Conservation (phyloP, 2,329 filamentous ascomycete species). For the Davidsoniella virescens region DNA sequence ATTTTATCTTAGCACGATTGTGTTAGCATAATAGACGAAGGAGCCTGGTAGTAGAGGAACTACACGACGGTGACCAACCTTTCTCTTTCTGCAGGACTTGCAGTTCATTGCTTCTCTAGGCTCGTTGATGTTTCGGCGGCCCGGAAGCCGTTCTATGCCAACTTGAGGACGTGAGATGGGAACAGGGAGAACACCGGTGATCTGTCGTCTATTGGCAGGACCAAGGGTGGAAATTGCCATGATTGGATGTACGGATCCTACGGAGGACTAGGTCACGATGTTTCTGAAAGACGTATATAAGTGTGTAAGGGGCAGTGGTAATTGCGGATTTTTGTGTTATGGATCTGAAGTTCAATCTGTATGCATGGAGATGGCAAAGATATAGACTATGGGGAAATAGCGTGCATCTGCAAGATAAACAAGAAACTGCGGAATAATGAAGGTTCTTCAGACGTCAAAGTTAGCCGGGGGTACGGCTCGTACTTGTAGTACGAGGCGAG, state of each 20-base stretch:
- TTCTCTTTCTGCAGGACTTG: slow-evolving; percentile 84
- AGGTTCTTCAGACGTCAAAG: neutral
- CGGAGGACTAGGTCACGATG: too few species aligned
- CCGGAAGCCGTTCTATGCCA: slow-evolving; percentile 62
- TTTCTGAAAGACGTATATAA: too few species aligned
- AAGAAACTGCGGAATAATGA: too few species aligned
- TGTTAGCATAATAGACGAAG: slow-evolving; percentile 4
- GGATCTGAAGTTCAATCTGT: too few species aligned
- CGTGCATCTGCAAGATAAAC: slow-evolving; percentile 10
- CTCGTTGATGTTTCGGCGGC: slow-evolving; percentile 53
- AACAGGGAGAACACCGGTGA: slow-evolving; percentile 29
- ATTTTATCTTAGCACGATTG: slow-evolving; percentile 57
- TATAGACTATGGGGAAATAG: too few species aligned
- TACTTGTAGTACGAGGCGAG: too few species aligned
- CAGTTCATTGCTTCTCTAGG: slow-evolving; percentile 88
- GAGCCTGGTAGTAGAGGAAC: neutral
- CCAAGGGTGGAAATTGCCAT: slow-evolving; percentile 20
- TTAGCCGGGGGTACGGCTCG: too few species aligned
- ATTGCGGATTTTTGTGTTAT: too few species aligned
- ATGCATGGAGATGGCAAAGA: too few species aligned
- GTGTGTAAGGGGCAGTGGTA: too few species aligned
- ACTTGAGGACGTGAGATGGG: slow-evolving; percentile 60
- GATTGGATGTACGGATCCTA: too few species aligned
- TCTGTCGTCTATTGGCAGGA: slow-evolving; percentile 26
- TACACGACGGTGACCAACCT: slow-evolving; percentile 37